Evolutionary conservation across 148 eudicot species (phyloP).

Genomic region (Fagopyrum homotropicum): DNA sequence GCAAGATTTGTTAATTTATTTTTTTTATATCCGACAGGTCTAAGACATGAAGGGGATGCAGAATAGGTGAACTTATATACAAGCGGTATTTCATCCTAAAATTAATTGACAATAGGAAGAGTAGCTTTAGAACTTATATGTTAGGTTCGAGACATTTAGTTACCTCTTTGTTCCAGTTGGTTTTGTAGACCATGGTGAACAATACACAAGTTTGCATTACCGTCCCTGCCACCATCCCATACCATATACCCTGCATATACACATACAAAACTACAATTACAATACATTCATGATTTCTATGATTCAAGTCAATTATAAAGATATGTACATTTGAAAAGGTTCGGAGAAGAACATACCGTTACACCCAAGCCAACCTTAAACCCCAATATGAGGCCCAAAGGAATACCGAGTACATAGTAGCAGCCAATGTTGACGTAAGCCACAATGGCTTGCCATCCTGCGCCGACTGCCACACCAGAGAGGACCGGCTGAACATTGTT

Average conservation of each 20-base stretch:
- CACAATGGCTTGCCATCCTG: too few relatives aligned
- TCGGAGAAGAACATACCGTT: not conserved
- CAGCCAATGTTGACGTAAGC: constrained; percentile 11
- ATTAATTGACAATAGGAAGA: too few relatives aligned
- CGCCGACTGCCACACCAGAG: constrained; percentile 4
- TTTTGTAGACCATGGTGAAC: not conserved
- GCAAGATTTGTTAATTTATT: constrained; percentile 8
- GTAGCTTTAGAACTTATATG: too few relatives aligned
- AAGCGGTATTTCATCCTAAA: too few relatives aligned
- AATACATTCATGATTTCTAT: too few relatives aligned
- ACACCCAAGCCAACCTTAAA: constrained; percentile 20
- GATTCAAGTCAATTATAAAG: too few relatives aligned
- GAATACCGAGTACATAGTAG: constrained; percentile 23
- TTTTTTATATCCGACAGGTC: too few relatives aligned
- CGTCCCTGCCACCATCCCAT: constrained; percentile 14
- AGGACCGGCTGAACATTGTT: constrained; percentile 30
- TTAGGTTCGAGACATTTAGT: too few relatives aligned
- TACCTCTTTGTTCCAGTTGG: constrained; percentile 19
- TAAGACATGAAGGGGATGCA: too few relatives aligned
- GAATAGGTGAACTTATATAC: too few relatives aligned
- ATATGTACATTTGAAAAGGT: too few relatives aligned
- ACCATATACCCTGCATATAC: constrained; percentile 12
- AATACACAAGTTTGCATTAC: constrained; percentile 6
- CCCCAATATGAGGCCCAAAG: constrained; percentile 21
- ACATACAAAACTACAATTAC: too few relatives aligned